phyloP scores from a whole-genome alignment of 169 alveolate genomes.

The Plasmodium yoelii region DNA sequence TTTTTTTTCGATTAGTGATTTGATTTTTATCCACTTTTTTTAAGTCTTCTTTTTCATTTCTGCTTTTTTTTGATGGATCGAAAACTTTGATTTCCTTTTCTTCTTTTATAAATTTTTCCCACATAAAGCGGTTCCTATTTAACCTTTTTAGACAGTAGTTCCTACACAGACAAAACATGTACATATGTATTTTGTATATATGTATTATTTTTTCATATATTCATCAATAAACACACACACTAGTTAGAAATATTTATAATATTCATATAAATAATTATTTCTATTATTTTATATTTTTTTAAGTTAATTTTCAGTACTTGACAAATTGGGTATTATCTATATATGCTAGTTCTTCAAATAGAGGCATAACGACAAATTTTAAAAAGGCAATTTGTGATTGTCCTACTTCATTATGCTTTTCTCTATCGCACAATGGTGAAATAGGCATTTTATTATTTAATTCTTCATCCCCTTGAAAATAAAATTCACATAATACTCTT shows the following conservation, averaged over 20 bases:
- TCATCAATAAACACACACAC: neutral
- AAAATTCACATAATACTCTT: conserved; percentile 91
- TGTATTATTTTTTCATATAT: neutral
- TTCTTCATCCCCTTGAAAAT: conserved; percentile 94
- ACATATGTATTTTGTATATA: neutral
- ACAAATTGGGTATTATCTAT: conserved; percentile 63
- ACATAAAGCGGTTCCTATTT: conserved; percentile 50
- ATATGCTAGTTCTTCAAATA: conserved; percentile 86
- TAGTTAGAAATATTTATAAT: neutral
- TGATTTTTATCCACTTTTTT: conserved; percentile 16
- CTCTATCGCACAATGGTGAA: conserved; percentile 95
- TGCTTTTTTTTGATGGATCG: conserved; percentile 9
- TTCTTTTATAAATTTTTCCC: conserved; percentile 63
- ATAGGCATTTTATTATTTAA: conserved; percentile 92
- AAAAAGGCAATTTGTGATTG: conserved; percentile 96
- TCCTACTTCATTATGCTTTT: conserved; percentile 92
- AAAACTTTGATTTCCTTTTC: conserved; percentile 60
- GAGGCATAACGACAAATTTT: conserved; percentile 91
- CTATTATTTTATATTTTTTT: no score
- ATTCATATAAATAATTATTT: no score
- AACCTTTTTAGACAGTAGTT: conserved; percentile 58
- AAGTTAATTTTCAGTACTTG: conserved; percentile 27
- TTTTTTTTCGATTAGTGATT: conserved; percentile 7
- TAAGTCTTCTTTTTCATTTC: conserved; percentile 18
- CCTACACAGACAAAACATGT: conserved; percentile 8